Evolutionary conservation across 768 basidiomycete genomes (phyloP).

Genomic region (Nevesoporus exiguus): DNA sequence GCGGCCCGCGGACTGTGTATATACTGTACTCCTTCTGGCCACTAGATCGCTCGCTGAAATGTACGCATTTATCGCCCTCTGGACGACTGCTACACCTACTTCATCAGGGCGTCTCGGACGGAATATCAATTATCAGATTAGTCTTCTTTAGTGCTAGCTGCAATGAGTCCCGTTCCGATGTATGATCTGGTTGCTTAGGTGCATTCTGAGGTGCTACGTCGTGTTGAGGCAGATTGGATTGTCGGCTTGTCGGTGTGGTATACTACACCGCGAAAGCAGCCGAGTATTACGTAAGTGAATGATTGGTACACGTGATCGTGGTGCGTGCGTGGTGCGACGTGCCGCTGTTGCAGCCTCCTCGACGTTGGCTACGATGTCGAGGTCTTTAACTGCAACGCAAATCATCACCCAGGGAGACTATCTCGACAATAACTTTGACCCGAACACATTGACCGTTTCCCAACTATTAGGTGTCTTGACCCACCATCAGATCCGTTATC

Average conservation of each 20-base stretch:
- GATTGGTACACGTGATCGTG: conserved; percentile 21
- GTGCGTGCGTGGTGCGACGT: conserved; percentile 2
- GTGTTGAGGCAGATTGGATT: neutral
- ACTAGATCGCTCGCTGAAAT: neutral
- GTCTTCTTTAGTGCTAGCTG: neutral
- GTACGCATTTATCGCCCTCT: conserved; percentile 8
- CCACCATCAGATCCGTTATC: conserved; percentile 73
- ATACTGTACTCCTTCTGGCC: neutral
- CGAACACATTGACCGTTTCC: conserved; percentile 69
- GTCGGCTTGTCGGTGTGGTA: neutral
- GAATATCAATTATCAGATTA: conserved; percentile 5
- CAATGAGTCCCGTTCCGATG: conserved; percentile 5
- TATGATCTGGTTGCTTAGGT: neutral
- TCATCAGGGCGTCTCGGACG: conserved; percentile 12
- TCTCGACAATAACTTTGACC: conserved; percentile 75
- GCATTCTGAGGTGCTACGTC: neutral
- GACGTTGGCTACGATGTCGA: conserved; percentile 52
- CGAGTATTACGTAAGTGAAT: neutral
- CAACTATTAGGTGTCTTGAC: conserved; percentile 76
- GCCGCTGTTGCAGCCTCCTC: neutral
- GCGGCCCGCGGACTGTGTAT: neutral
- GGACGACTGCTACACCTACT: neutral
- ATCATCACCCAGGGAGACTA: conserved; percentile 74
- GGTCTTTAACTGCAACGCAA: conserved; percentile 68
- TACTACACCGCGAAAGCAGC: neutral